Base-by-base conservation (phyloP, 2,329 filamentous ascomycete species). In the Aspergillus sp. region DNA sequence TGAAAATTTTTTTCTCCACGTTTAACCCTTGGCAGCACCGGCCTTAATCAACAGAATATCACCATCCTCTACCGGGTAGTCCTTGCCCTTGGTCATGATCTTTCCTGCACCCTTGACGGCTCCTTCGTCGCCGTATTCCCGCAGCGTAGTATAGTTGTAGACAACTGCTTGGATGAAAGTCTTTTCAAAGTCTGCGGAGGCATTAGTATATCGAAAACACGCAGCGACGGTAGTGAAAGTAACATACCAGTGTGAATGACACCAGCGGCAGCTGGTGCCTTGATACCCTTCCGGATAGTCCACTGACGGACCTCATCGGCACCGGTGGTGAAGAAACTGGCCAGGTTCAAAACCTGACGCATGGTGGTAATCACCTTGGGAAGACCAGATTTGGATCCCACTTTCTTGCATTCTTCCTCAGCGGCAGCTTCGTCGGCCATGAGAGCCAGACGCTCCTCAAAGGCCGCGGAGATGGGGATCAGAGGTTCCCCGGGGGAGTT, bases 51-150 rank as follows among this genome's bases (percentile, higher is more conserved):
- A 80, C 57, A 96, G 67, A 58, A 84, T 80, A 64, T 84, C 73
- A 43, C 73, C 73, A 54, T 75, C 74, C 59, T 73, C 67, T 29
- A 74, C 69, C 43, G 71, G 80, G 68, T 98, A 97, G 44, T 97
- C 91, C 76, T 97, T 97, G 65, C 93, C 93, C 79, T 98, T 98
- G 49, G 91, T 97, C 84, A 95, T 87, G 56, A 98, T 71, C 77
- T 98, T 98, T 61, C 93, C 93, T 71, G 91, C 91, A 28, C 91
- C 81, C 77, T 90, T 94, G 57, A 96, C 86, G 57, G 86, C 81
- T 27, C 82, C 76, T 75, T 98, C 93, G 55, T 94, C 88, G 44
- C 91, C 91, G 42, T 86, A 75, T 71, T 97, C 93, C 73, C 85
- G 88, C 45, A 98, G 74, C 2, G 78, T 73, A 28, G 67, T 76